phyloP scores from a whole-genome alignment of 2,329 filamentous ascomycete genomes.

The Dendryphion nanum region DNA sequence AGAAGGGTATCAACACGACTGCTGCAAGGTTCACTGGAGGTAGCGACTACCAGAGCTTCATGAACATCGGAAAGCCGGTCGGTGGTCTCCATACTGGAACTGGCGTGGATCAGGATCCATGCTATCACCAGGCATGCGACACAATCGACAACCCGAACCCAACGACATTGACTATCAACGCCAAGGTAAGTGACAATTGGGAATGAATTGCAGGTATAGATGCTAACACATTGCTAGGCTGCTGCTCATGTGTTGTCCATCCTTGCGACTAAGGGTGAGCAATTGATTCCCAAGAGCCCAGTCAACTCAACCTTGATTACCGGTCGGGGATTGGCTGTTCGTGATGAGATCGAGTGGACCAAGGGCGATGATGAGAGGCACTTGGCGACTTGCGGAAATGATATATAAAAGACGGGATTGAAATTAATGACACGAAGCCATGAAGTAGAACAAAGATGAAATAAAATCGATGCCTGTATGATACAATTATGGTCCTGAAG shows the following conservation, averaged over 20 bases:
- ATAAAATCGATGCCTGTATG: no score
- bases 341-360: constrained; percentile 29
- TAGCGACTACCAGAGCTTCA: constrained; percentile 41
- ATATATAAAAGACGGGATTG: constrained; percentile 25
- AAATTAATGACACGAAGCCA: no score
- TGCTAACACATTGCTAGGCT: constrained; percentile 18
- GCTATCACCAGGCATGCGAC: constrained; percentile 42
- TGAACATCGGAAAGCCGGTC: constrained; percentile 40
- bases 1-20: constrained; percentile 36
- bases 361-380: constrained; percentile 27
- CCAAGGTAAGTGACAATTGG: constrained; percentile 30
- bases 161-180: constrained; percentile 36
- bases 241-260: constrained; percentile 36
- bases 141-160: constrained; percentile 39
- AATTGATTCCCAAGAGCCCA: constrained; percentile 36
- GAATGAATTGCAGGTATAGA: not conserved
- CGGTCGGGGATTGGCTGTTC: constrained; percentile 23
- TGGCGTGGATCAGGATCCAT: constrained; percentile 39
- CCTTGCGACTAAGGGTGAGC: constrained; percentile 27
- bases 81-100: constrained; percentile 43
- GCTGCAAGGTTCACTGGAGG: constrained; percentile 41
- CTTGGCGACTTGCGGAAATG: constrained; percentile 29
- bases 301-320: constrained; percentile 30
- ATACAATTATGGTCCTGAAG: no score
- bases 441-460: no score